These are phyloP conservation scores for Rhizopogon hawkerae DNA, from an alignment of 1,284 basidiomycete species.

Conservation along the genomic window DNA sequence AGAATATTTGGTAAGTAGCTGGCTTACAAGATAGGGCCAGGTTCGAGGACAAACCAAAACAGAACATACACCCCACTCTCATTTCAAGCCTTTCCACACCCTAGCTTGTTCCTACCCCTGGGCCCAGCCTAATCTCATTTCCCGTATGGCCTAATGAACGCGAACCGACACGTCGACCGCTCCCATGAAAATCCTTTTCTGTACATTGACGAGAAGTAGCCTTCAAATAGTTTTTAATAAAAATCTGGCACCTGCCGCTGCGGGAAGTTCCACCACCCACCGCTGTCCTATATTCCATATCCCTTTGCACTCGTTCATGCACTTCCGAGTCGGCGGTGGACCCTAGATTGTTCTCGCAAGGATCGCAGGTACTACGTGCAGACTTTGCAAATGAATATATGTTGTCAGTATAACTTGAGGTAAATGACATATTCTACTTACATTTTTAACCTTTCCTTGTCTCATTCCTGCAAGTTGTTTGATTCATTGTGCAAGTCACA, in stretches of 20 bases:
- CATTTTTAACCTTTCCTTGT: too few species aligned
- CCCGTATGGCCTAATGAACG: constrained; percentile 26
- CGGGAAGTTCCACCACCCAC: constrained; percentile 19
- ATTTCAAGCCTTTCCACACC: background rate
- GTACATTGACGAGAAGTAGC: constrained; percentile 31
- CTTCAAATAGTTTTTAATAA: constrained; percentile 28
- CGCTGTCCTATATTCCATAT: constrained; percentile 28
- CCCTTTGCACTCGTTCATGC: constrained; percentile 13
- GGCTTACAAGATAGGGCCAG: background rate
- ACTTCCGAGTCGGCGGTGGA: too few species aligned
- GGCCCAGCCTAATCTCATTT: constrained; percentile 26
- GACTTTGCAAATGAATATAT: too few species aligned
- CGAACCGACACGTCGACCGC: constrained; percentile 13
- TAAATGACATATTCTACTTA: too few species aligned
- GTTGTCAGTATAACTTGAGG: too few species aligned
- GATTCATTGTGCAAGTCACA: too few species aligned
- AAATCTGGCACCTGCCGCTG: background rate
- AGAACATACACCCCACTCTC: background rate
- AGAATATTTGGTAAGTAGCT: background rate
- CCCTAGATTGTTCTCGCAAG: too few species aligned
- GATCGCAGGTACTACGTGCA: too few species aligned
- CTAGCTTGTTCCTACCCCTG: constrained; percentile 1
- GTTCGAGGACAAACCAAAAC: background rate
- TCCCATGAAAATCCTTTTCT: constrained; percentile 27
- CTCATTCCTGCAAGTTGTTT: too few species aligned